phyloP scores from a whole-genome alignment of 345 rosid species.

The Hevea brasiliensis region DNA sequence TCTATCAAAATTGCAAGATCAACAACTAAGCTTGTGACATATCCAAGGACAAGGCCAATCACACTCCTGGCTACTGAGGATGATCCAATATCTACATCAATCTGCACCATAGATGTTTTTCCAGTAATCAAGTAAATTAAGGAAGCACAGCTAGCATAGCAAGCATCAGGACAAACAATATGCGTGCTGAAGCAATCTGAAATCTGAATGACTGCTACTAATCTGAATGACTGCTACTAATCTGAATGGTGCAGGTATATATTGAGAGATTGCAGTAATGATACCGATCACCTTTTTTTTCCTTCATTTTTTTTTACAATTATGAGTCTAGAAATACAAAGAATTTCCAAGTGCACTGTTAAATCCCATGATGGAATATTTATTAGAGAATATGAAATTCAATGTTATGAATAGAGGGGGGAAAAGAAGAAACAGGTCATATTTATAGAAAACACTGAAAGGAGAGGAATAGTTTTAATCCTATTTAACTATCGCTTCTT shows the following conservation, averaged over 20 bases:
- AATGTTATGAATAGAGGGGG: no score
- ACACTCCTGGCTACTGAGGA: slow-evolving; percentile 97
- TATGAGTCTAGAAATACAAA: no score
- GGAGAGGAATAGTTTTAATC: not conserved
- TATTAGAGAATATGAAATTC: no score
- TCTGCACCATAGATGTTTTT: slow-evolving; percentile 48
- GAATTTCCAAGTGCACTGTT: no score
- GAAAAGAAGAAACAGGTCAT: no score
- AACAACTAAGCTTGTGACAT: slow-evolving; percentile 87
- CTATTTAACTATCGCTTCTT: not conserved
- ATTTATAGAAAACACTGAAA: no score
- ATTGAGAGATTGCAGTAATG: not conserved
- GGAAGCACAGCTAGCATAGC: not conserved
- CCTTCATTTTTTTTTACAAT: no score
- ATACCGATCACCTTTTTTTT: not conserved
- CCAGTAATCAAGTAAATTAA: slow-evolving; percentile 1
- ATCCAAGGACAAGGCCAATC: slow-evolving; percentile 91
- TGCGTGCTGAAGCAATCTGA: not conserved
- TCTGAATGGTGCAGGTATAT: no score
- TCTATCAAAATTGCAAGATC: slow-evolving; percentile 95
- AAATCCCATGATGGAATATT: no score
- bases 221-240: not conserved
- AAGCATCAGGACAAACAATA: slow-evolving; percentile 4
- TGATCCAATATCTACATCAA: slow-evolving; percentile 94
- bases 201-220: not conserved